Conservation (phyloP, 257 asterid species). For the Paraleonurus japonicus region DNA sequence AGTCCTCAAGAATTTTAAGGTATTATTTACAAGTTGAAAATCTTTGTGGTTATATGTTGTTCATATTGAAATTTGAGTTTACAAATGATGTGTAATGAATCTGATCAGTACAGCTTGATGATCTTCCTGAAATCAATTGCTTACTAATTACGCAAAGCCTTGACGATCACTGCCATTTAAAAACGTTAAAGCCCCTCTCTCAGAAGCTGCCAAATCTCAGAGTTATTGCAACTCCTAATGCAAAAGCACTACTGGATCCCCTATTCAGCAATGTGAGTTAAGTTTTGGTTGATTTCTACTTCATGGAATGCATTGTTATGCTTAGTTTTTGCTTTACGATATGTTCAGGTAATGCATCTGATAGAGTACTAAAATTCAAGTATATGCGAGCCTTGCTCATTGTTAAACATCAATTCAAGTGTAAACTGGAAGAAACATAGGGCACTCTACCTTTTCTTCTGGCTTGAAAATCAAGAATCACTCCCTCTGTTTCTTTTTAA, state of each 20-base stretch:
- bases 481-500: too few species aligned
- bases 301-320: neutral
- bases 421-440: neutral
- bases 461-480: too few species aligned
- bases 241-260: constrained; percentile 74
- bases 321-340: neutral
- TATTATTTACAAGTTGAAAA: constrained; percentile 19
- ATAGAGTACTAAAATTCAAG: neutral
- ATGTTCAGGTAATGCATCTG: neutral
- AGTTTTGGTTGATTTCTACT: neutral
- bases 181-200: constrained; percentile 80
- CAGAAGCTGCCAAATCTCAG: constrained; percentile 60
- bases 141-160: constrained; percentile 94
- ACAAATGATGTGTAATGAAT: constrained; percentile 26
- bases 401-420: neutral
- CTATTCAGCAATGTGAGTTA: constrained; percentile 69
- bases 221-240: constrained; percentile 87
- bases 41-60: neutral
- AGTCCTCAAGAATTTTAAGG: constrained; percentile 67
- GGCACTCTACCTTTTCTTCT: too few species aligned
- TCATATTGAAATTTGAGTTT: neutral
- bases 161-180: constrained; percentile 94
- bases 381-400: too few species aligned
- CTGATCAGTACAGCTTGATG: constrained; percentile 66
- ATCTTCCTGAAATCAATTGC: constrained; percentile 77